Base-by-base conservation (phyloP, 768 basidiomycete species). In the Hygrocybe punicea region DNA sequence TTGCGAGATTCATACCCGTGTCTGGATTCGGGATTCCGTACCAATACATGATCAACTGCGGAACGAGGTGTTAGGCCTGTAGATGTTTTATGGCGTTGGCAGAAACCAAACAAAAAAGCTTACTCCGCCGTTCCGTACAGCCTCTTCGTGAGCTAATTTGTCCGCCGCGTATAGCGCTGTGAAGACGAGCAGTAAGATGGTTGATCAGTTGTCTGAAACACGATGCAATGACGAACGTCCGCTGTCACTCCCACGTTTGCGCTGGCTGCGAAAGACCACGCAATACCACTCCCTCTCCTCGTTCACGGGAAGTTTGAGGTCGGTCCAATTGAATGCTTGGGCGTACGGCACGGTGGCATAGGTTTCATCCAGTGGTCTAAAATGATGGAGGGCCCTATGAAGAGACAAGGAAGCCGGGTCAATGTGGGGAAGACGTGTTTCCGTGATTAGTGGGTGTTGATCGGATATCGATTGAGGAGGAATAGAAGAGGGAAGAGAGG, bases 201-300 rank as follows among this genome's bases (percentile, higher is more conserved):
- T 55, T 8, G 33, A 3, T 35, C 21, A 42, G 7, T 51, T 6
- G n/a, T 36, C 25, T 62, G 54, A 24, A 34, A 17, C 47, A 57
- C 53, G 46, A 71, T 60, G 29, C 4, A 29, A 29, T 29, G 29
- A 69, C 78, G 62, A 62, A 91, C 91, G 76, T 58, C 74, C 78
- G 19, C 83, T 80, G 58, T 93, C 85, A 61, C 87, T 88, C 21
- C 84, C 89, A 7, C 75, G 71, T 64, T 84, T 86, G 24, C 95
- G 80, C 62, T 81, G 83, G 60, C 88, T 91, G 11, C 92, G 80
- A 72, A 98, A 98, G 14, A 84, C 91, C 10, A 98, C 96, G 59
- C 86, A 86, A 67, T 96, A 98, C 92, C 90, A 97, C 56, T 93
- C 90, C 37, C 91, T 76, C 62, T 90, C 89, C 46, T 89, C 84